These are phyloP conservation scores for Ashbya aceris DNA, from an alignment of 1,139 yeast species.

Conservation along the genomic window DNA sequence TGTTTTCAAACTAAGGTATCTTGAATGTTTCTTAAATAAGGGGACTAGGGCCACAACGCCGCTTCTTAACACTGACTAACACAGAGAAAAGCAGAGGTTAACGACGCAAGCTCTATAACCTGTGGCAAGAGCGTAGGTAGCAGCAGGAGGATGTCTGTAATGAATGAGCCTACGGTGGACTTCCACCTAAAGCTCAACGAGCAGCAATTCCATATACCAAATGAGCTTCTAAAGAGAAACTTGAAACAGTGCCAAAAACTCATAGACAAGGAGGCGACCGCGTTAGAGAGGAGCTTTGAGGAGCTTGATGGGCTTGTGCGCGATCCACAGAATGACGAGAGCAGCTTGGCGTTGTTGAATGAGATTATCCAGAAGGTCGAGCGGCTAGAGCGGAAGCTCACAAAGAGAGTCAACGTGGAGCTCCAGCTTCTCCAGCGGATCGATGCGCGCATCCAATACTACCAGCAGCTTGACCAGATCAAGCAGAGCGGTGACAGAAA, in stretches of 20 bases:
- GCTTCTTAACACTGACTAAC: too few relatives aligned
- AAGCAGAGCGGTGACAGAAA: constrained; percentile 28
- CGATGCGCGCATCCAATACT: constrained; percentile 36
- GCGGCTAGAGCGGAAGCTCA: constrained; percentile 38
- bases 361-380: constrained; percentile 40
- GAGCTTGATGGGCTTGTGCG: constrained; percentile 35
- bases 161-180: constrained; percentile 33
- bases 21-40: too few relatives aligned
- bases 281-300: constrained; percentile 33
- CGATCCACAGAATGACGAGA: constrained; percentile 28
- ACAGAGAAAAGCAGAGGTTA: too few relatives aligned
- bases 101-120: too few relatives aligned
- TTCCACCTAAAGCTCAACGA: constrained; percentile 37
- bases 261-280: constrained; percentile 35
- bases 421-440: constrained; percentile 43
- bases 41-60: too few relatives aligned
- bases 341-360: constrained; percentile 20
- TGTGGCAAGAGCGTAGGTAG: too few relatives aligned
- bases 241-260: constrained; percentile 47
- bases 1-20: too few relatives aligned
- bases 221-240: constrained; percentile 50
- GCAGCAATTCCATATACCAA: constrained; percentile 53
- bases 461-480: constrained; percentile 32
- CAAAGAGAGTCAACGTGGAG: constrained; percentile 38
- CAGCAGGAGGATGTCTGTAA: constrained; percentile 14